Conservation (phyloP, 2,329 filamentous ascomycete species). For the Ophiostoma pallidulum region DNA sequence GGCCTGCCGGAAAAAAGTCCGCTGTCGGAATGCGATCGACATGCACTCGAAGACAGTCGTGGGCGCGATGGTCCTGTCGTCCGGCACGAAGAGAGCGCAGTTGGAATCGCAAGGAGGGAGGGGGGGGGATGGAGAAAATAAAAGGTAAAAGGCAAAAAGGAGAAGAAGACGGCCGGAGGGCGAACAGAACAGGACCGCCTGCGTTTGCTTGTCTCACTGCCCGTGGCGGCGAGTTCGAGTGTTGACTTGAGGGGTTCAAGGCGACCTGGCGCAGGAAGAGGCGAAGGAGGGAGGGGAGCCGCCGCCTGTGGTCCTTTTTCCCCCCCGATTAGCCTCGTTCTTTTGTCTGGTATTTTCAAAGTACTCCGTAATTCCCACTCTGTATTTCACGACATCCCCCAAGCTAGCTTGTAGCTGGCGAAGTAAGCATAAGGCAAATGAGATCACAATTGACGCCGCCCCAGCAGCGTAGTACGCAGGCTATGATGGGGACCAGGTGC, state of each 20-base stretch:
- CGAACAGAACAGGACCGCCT: background rate
- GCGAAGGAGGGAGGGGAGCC: background rate
- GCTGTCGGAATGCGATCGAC: conserved; percentile 10
- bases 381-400: background rate
- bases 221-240: conserved; percentile 1
- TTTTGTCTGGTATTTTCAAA: background rate
- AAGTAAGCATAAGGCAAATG: too few relatives aligned
- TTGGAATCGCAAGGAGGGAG: background rate
- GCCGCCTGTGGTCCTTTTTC: background rate
- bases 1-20: background rate
- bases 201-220: background rate
- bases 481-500: too few relatives aligned
- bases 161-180: background rate
- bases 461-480: background rate
- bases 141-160: background rate
- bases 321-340: too few relatives aligned
- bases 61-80: background rate
- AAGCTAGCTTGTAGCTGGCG: conserved; percentile 1
- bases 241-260: background rate
- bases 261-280: conserved; percentile 6
- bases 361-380: conserved; percentile 1
- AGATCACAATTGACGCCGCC: background rate
- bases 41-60: conserved; percentile 8
- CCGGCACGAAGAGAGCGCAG: background rate
- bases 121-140: background rate